phyloP scores from a whole-genome alignment of 306 rosid genomes.

The Lupinus albus region DNA sequence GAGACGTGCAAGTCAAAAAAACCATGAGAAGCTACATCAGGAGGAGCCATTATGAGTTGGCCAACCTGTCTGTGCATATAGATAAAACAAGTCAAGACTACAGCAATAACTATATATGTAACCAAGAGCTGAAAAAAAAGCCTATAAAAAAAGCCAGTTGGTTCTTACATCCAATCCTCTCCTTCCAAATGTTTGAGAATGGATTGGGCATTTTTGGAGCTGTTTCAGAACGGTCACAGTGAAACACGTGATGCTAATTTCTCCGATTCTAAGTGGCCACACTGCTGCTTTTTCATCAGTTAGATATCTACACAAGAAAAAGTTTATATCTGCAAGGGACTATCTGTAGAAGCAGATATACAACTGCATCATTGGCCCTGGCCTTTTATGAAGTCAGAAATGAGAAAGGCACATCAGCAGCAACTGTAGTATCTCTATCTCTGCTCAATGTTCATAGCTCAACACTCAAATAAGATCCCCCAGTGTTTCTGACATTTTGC shows the following conservation, averaged over 20 bases:
- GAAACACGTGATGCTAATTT: conserved; percentile 53
- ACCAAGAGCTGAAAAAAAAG: conserved; percentile 56
- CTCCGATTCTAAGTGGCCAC: conserved; percentile 61
- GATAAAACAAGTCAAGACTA: conserved; percentile 76
- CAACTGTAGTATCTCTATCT: conserved; percentile 35
- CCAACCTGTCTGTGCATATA: conserved; percentile 81
- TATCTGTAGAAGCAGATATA: conserved; percentile 50
- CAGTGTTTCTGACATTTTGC: conserved; percentile 32
- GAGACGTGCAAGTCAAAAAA: neutral
- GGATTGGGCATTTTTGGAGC: conserved; percentile 49
- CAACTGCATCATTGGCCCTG: conserved; percentile 47
- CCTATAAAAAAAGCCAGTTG: conserved; percentile 63
- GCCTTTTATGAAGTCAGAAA: conserved; percentile 46
- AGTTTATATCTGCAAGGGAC: conserved; percentile 57
- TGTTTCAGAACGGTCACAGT: conserved; percentile 58
- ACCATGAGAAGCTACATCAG: conserved; percentile 30
- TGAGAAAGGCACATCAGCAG: conserved; percentile 36
- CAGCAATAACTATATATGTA: conserved; percentile 76
- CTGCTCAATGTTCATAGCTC: conserved; percentile 33
- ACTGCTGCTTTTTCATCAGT: conserved; percentile 67
- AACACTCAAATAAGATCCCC: conserved; percentile 32
- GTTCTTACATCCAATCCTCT: conserved; percentile 60
- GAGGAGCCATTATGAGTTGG: conserved; percentile 41
- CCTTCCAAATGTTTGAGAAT: conserved; percentile 55
- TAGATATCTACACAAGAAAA: conserved; percentile 92